These are phyloP conservation scores for Botryotinia narcissicola DNA, from an alignment of 2,329 filamentous ascomycete species.

Conservation along the genomic window DNA sequence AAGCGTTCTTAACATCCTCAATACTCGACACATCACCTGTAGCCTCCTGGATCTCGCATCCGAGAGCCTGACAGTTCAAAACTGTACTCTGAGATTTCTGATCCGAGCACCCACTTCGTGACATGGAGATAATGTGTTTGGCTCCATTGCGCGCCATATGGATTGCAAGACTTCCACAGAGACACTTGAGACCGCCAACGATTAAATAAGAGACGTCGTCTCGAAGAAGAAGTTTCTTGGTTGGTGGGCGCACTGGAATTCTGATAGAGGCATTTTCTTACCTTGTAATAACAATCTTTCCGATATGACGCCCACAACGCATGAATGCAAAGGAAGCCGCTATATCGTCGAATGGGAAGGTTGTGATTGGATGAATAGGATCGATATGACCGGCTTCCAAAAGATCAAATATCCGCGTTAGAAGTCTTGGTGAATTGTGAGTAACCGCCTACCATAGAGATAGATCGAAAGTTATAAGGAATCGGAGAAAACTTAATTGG, in stretches of 20 bases:
- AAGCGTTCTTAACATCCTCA: constrained; percentile 18
- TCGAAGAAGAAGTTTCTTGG: constrained; percentile 27
- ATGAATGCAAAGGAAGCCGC: constrained; percentile 34
- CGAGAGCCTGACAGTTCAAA: not conserved
- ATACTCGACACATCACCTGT: not conserved
- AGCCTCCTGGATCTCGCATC: not conserved
- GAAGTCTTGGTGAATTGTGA: no score
- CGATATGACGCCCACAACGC: constrained; percentile 44
- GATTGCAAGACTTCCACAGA: constrained; percentile 25
- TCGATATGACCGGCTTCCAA: constrained; percentile 19
- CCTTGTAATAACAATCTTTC: constrained; percentile 41
- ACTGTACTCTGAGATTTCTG: constrained; percentile 3
- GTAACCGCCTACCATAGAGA: not conserved
- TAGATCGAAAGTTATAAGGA: not conserved
- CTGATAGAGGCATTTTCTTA: not conserved
- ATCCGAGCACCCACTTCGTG: constrained; percentile 23
- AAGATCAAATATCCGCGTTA: not conserved
- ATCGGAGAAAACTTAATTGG: not conserved
- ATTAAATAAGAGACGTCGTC: constrained; percentile 28
- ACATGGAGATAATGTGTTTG: constrained; percentile 23
- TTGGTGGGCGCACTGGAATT: constrained; percentile 9
- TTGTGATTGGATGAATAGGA: constrained; percentile 24
- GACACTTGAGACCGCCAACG: constrained; percentile 28
- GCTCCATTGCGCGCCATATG: constrained; percentile 22
- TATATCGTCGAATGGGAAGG: constrained; percentile 34